These are phyloP conservation scores for Aspergillus coremiiformis DNA, from an alignment of 495 filamentous ascomycete species.

Conservation along the genomic window DNA sequence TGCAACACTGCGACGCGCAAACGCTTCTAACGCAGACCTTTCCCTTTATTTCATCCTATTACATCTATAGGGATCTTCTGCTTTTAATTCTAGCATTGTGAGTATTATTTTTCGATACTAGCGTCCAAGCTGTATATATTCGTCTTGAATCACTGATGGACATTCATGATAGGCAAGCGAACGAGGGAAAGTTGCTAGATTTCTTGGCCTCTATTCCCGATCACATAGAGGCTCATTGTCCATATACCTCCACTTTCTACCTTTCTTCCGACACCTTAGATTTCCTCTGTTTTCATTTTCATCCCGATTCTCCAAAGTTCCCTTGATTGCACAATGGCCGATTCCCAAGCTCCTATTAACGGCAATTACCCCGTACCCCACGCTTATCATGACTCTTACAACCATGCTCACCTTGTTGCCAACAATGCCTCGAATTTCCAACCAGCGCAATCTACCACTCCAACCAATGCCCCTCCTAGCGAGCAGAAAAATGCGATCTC, in stretches of 20 bases:
- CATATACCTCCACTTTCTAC: neutral
- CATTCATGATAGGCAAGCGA: conserved; percentile 14
- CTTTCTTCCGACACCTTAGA: conserved; percentile 9
- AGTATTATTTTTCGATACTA: conserved; percentile 13
- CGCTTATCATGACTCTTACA: conserved; percentile 35
- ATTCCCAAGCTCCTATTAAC: conserved; percentile 40
- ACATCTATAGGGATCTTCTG: conserved; percentile 2
- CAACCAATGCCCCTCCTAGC: conserved; percentile 33
- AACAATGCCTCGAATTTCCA: conserved; percentile 39
- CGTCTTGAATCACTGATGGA: conserved; percentile 10
- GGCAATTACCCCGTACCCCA: conserved; percentile 40
- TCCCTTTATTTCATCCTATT: conserved; percentile 14
- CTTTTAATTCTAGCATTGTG: conserved; percentile 30
- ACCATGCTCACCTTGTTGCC: conserved; percentile 27
- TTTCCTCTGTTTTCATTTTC: conserved; percentile 15
- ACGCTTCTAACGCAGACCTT: neutral
- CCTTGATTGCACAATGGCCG: conserved; percentile 33
- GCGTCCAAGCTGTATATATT: neutral
- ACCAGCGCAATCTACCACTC: conserved; percentile 38
- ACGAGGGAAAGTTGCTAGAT: conserved; percentile 12
- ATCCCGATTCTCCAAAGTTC: conserved; percentile 11
- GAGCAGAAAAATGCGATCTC: conserved; percentile 42
- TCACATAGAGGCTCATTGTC: conserved; percentile 4
- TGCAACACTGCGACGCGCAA: conserved; percentile 9
- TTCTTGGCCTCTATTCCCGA: neutral